Evolutionary conservation across 768 basidiomycete genomes (phyloP), one percentile per base, ranked within the genome.

Genomic region (Guyanaporus albipodus): DNA sequence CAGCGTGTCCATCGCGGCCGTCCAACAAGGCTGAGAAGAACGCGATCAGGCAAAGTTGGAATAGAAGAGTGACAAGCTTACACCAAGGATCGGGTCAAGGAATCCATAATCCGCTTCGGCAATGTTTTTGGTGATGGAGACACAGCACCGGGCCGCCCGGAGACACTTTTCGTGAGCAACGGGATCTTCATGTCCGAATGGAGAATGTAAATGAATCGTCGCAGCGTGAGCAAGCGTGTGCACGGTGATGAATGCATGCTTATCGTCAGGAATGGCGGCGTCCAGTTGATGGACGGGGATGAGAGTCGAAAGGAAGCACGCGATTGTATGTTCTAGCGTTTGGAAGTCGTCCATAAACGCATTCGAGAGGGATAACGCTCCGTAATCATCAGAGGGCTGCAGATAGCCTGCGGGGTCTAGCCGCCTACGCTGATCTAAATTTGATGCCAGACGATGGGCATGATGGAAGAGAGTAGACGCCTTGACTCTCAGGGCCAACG

Each of bases 21-120:
- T 80, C 87, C 87, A 87, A 54, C 85, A 87, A 8, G 80, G 77
- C 86, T 86, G 53, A 26, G 54, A 41, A 39, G 18, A 29, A 35
- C 6, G 24, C 40, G 24, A 47, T 57, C 34, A 53, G 35, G 46
- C 11, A 24, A n/a, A n/a, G 11, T 43, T 36, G 26, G 35, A n/a
- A 17, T 34, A 50, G 42, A 11, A 36, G 6, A 31, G 11, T 4
- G 17, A 29, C n/a, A 39, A 8, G 67, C 84, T 53, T 70, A 88
- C 86, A 42, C 82, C 85, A 51, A 88, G 73, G 52, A 88, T 78
- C 21, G 87, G 87, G 67, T 90, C 87, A n/a, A 88, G 73, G 64
- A 79, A 83, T 31, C 77, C 74, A 52, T 78, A 83, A 56, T 88
- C 85, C 54, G 74, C 64, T 21, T 87, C 83, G 21, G 73, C 63